phyloP scores from a whole-genome alignment of 768 basidiomycete species.

The Crassisporium funariophilum region DNA sequence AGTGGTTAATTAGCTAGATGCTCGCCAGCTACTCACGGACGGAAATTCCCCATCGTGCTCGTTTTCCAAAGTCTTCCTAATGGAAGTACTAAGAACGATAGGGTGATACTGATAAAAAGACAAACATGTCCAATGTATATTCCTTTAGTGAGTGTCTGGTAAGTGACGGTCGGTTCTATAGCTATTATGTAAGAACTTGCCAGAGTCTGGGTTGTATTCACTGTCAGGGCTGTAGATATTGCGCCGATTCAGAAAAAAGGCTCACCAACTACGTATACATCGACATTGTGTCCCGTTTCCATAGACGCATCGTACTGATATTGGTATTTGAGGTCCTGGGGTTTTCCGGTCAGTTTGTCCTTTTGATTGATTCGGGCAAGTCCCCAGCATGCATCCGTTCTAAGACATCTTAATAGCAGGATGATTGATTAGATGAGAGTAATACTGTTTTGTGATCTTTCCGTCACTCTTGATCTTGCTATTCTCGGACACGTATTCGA shows the following conservation, averaged over 20 bases:
- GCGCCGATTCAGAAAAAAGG: not conserved
- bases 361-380: constrained; percentile 2
- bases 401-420: too few relatives aligned
- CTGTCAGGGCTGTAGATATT: too few relatives aligned
- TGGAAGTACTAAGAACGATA: too few relatives aligned
- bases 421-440: too few relatives aligned
- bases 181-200: too few relatives aligned
- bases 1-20: not conserved
- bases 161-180: too few relatives aligned
- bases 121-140: constrained; percentile 2
- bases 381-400: constrained; percentile 1
- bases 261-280: constrained; percentile 4
- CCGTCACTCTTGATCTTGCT: too few relatives aligned
- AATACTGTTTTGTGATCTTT: not conserved
- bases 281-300: constrained; percentile 1
- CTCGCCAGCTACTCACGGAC: not conserved
- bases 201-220: too few relatives aligned
- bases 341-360: not conserved
- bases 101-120: too few relatives aligned
- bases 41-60: constrained; percentile 2
- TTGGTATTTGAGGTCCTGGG: not conserved
- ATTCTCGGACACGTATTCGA: not conserved
- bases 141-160: not conserved
- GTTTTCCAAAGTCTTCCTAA: constrained; percentile 2
- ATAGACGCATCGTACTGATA: not conserved